phyloP scores from a whole-genome alignment of 192 early-diverging fungal species.

The Backusella sp. region DNA sequence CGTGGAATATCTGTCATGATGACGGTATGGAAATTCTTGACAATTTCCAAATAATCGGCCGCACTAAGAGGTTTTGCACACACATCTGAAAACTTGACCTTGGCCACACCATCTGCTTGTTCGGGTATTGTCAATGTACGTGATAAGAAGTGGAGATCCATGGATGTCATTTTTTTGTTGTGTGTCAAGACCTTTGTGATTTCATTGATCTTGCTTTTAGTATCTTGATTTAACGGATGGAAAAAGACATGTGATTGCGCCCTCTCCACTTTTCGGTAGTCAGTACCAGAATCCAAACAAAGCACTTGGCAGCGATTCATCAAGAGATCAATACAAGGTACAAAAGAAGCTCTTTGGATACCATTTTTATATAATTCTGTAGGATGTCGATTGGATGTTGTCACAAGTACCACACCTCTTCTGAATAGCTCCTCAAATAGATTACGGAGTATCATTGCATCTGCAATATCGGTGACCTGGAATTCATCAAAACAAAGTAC shows the following conservation, averaged over 20 bases:
- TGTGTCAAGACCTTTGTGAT: constrained; percentile 37
- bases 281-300: constrained; percentile 84
- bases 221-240: constrained; percentile 58
- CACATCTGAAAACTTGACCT: constrained; percentile 74
- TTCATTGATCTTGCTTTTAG: constrained; percentile 45
- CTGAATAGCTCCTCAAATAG: constrained; percentile 81
- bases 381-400: constrained; percentile 93
- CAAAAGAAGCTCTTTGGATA: constrained; percentile 88
- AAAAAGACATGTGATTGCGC: constrained; percentile 68
- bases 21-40: constrained; percentile 69
- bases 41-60: constrained; percentile 88
- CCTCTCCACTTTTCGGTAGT: constrained; percentile 76
- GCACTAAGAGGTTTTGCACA: constrained; percentile 76
- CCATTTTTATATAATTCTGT: constrained; percentile 95
- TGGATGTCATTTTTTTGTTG: constrained; percentile 37
- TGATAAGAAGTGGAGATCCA: constrained; percentile 69
- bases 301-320: constrained; percentile 80
- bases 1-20: constrained; percentile 77
- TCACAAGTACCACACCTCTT: constrained; percentile 84
- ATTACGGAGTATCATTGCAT: constrained; percentile 90
- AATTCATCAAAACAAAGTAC: constrained; percentile 97
- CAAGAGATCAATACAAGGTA: constrained; percentile 89
- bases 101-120: constrained; percentile 65
- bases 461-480: constrained; percentile 96
- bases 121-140: constrained; percentile 68